Base-by-base conservation (phyloP, 2,329 filamentous ascomycete genomes). In the Sporothrix inflata region DNA sequence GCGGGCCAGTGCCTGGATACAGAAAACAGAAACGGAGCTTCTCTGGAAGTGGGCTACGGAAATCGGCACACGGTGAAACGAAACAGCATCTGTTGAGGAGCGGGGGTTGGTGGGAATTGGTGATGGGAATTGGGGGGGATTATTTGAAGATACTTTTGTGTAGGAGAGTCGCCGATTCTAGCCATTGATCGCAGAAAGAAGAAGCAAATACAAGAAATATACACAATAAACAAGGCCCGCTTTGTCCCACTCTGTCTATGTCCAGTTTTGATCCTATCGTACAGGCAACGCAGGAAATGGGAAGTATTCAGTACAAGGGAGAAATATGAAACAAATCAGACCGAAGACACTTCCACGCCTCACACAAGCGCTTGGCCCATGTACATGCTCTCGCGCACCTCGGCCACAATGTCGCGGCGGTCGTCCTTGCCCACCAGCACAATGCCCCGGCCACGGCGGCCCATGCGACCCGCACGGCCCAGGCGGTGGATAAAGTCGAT, bases 401-500 rank as follows among this genome's bases (percentile, higher is more conserved):
- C 96, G 45, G 90, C 90, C 45, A 98, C 94, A 40, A 98, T 89
- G 81, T 98, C 95, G 79, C 92, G 92, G 70, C 96, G 86, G 80
- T 98, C 96, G 74, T 94, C 88, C 80, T 92, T 95, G 74, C 94
- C 95, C 1, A 98, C 93, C 47, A 99, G 84, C 38, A 98, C 94
- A 75, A 98, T 90, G 24, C 94, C 96, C 71, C 94, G 87, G 19
- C 96, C 96, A 79, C 96, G 88, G 74, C 94, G 88, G 2, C 94
- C 94, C 94, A 98, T 98, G 45, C 96, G 89, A 0, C 96, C 96
- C 1, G 96, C 94, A 72, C 96, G 88, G 19, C 96, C 96, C 4
- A 98, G 88, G 19, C 97, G 91, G 81, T 99, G 97, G 78, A 99
- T 98, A 78, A 99, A 99, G 81, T 99, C 97, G 73, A 99, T 97